Evolutionary conservation across 192 early-diverging fungal genomes (phyloP).

Genomic region (Dimargaris cristalligena): DNA sequence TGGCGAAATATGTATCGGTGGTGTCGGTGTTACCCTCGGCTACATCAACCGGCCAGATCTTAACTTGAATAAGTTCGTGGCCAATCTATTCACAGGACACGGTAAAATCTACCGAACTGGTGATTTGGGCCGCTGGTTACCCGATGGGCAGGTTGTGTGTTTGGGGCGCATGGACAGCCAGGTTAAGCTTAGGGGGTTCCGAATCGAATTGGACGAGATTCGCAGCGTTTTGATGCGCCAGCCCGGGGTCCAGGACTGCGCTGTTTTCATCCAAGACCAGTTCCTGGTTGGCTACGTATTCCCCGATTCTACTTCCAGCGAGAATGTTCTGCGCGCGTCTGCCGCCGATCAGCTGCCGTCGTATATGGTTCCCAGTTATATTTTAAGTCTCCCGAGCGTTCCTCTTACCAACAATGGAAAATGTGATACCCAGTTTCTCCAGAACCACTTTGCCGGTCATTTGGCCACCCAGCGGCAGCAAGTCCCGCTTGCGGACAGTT

Average conservation of each 20-base stretch:
- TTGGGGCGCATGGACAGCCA: conserved; percentile 44
- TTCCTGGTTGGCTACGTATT: conserved; percentile 2
- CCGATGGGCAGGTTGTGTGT: conserved; percentile 39
- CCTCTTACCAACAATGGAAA: neutral
- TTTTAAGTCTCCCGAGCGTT: neutral
- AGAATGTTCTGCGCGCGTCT: neutral
- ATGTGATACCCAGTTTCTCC: too few relatives aligned
- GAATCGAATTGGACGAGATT: conserved; percentile 48
- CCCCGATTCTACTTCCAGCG: neutral
- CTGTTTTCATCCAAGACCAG: conserved; percentile 2
- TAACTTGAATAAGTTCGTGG: conserved; percentile 33
- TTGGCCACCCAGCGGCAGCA: too few relatives aligned
- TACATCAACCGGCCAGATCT: conserved; percentile 32
- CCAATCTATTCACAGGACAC: conserved; percentile 31
- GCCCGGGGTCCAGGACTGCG: neutral
- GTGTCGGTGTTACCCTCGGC: conserved; percentile 37
- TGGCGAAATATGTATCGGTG: conserved; percentile 42
- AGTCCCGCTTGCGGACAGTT: too few relatives aligned
- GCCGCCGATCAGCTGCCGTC: neutral
- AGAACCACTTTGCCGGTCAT: too few relatives aligned
- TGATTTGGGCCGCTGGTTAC: conserved; percentile 42
- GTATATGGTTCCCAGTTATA: conserved; percentile 6
- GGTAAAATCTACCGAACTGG: conserved; percentile 40
- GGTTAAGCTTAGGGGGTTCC: conserved; percentile 50
- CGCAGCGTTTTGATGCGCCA: conserved; percentile 10